Conservation (phyloP, 257 asterid species). For the Gardenia jasminoides region DNA sequence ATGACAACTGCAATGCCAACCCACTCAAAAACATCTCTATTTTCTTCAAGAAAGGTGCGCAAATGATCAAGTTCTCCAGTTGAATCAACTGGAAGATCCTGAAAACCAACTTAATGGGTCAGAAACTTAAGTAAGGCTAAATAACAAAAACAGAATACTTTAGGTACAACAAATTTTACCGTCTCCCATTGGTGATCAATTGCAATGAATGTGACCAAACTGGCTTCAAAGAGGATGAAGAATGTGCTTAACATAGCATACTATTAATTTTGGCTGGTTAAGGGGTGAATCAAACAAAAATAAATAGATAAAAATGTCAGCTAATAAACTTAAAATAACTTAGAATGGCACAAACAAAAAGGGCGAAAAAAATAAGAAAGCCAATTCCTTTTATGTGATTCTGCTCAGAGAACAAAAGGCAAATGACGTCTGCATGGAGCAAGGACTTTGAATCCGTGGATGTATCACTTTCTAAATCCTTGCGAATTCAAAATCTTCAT, state of each 20-base stretch:
- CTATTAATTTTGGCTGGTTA: slow-evolving; percentile 45
- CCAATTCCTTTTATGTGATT: not conserved
- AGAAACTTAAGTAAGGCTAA: not conserved
- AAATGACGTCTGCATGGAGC: not conserved
- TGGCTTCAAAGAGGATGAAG: slow-evolving; percentile 59
- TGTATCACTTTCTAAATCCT: not conserved
- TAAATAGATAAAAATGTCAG: not conserved
- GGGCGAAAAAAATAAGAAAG: not conserved
- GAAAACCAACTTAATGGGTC: slow-evolving; percentile 20
- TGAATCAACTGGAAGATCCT: slow-evolving; percentile 82
- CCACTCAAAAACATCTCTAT: slow-evolving; percentile 63
- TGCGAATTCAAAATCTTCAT: not conserved
- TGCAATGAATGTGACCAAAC: slow-evolving; percentile 67
- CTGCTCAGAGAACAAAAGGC: not conserved
- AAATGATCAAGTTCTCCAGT: slow-evolving; percentile 77
- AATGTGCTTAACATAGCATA: slow-evolving; percentile 49
- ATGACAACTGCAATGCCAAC: slow-evolving; percentile 56
- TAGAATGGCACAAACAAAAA: not conserved
- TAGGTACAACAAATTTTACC: slow-evolving; percentile 34
- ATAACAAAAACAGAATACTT: not conserved
- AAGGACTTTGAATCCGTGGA: not conserved
- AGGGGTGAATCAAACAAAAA: slow-evolving; percentile 29
- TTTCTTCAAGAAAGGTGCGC: slow-evolving; percentile 48
- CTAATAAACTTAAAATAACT: not conserved
- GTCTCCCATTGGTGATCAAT: slow-evolving; percentile 72